Conservation (phyloP, 2,329 filamentous ascomycete genomes). For the Neopestalotiopsis rosae region DNA sequence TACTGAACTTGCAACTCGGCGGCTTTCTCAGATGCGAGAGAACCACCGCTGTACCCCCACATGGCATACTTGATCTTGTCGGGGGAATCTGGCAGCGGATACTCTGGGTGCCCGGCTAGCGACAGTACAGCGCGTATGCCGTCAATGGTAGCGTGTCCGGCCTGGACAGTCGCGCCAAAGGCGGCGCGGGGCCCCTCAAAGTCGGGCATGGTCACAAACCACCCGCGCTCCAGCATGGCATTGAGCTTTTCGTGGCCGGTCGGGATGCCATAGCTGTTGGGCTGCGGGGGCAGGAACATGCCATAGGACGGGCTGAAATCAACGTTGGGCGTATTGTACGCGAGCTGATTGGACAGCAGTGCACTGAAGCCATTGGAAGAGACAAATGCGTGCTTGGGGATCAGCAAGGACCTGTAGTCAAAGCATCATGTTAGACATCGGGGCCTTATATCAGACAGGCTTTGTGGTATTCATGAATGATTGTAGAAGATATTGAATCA, state of each 20-base stretch:
- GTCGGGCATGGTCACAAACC: slow-evolving; percentile 6
- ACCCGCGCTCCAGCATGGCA: neutral
- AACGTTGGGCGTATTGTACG: slow-evolving; percentile 1
- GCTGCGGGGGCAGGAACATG: neutral
- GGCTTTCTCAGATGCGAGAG: slow-evolving; percentile 31
- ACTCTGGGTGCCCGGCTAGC: neutral
- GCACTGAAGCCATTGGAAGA: neutral
- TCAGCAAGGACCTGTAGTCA: neutral
- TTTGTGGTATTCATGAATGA: too few species aligned
- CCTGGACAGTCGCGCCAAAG: neutral
- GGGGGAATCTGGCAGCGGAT: neutral
- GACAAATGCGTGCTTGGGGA: neutral
- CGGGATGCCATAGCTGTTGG: neutral
- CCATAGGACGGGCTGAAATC: neutral
- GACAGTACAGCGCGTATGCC: slow-evolving; percentile 9
- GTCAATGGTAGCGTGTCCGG: neutral
- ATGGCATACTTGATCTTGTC: slow-evolving; percentile 40
- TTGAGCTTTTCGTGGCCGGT: neutral
- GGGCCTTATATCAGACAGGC: neutral
- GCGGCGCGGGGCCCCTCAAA: slow-evolving; percentile 4
- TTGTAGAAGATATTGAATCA: neutral
- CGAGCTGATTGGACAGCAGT: neutral
- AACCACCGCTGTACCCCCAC: slow-evolving; percentile 61
- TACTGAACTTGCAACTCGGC: slow-evolving; percentile 15
- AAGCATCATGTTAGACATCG: neutral